A percentile compares a stretch with the other conserved stretches of the same genome.
These are phyloP conservation scores for Eutrema heterophyllum DNA, from an alignment of 345 rosid genomes.

Conservation along the genomic window DNA sequence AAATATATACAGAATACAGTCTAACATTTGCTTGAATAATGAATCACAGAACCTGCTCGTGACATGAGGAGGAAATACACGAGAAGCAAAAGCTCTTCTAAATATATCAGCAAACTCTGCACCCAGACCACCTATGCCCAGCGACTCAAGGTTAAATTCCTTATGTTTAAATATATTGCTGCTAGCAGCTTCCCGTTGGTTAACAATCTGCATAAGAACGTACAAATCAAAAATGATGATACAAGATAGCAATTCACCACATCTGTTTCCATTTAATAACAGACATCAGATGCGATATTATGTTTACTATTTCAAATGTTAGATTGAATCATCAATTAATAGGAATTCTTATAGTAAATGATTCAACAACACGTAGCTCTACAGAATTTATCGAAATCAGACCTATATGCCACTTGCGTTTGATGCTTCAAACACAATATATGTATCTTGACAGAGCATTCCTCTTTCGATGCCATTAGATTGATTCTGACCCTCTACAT, in stretches of 20 bases:
- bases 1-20: not conserved
- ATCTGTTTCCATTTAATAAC: not conserved
- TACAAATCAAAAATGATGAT: not conserved
- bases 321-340: not conserved
- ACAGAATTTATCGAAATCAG: slow-evolving; percentile 5
- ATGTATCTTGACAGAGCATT: slow-evolving; percentile 67
- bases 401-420: slow-evolving; percentile 95
- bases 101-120: slow-evolving; percentile 99
- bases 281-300: not conserved
- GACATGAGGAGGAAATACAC: slow-evolving; percentile 98
- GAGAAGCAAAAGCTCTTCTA: slow-evolving; percentile 98
- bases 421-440: slow-evolving; percentile 82
- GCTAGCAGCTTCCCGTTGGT: slow-evolving; percentile 98
- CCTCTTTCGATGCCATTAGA: slow-evolving; percentile 77
- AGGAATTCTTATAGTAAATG: not conserved
- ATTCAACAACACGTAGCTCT: slow-evolving; percentile 1
- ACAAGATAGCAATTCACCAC: slow-evolving; percentile 1
- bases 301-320: not conserved
- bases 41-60: slow-evolving; percentile 60
- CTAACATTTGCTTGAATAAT: slow-evolving; percentile 15
- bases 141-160: slow-evolving; percentile 90
- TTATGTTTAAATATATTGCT: slow-evolving; percentile 90
- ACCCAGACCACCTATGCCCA: slow-evolving; percentile 98
- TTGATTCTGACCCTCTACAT: slow-evolving; percentile 58
- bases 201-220: slow-evolving; percentile 60